A percentile compares a stretch with the other conserved stretches of the same genome.
Conservation (phyloP, 495 filamentous ascomycete species). For the Rhypophila decipiens region DNA sequence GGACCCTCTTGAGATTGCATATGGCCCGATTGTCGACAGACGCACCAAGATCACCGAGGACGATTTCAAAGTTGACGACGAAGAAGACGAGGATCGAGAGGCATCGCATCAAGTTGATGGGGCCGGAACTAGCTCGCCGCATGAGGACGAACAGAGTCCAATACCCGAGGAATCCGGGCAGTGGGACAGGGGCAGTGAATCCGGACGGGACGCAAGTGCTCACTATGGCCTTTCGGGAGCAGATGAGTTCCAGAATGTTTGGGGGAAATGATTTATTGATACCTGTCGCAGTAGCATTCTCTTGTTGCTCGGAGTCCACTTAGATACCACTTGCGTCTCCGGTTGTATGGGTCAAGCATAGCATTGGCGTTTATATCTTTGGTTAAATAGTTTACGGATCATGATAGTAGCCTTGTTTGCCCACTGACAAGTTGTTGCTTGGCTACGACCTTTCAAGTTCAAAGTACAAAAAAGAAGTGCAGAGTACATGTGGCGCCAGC, state of each 20-base stretch:
- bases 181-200: constrained; percentile 10
- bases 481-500: too few species aligned
- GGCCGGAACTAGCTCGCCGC: constrained; percentile 4
- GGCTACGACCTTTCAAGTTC: too few species aligned
- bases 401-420: too few species aligned
- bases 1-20: constrained; percentile 30
- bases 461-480: too few species aligned
- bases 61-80: constrained; percentile 23
- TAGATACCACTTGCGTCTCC: constrained; percentile 6
- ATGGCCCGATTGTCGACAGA: constrained; percentile 22
- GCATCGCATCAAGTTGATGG: constrained; percentile 4
- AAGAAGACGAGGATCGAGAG: constrained; percentile 15
- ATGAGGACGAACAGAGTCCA: constrained; percentile 7
- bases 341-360: not conserved
- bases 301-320: not conserved
- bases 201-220: constrained; percentile 2
- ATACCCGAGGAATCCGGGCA: constrained; percentile 10
- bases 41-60: constrained; percentile 21
- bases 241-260: constrained; percentile 27
- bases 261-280: constrained; percentile 12
- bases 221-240: constrained; percentile 17
- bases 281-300: not conserved
- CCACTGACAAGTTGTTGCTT: too few species aligned
- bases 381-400: too few species aligned
- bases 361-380: constrained; percentile 1